These are phyloP conservation scores for Camellia lanceoleosa DNA, from an alignment of 148 eudicot genomes.

Conservation along the genomic window DNA sequence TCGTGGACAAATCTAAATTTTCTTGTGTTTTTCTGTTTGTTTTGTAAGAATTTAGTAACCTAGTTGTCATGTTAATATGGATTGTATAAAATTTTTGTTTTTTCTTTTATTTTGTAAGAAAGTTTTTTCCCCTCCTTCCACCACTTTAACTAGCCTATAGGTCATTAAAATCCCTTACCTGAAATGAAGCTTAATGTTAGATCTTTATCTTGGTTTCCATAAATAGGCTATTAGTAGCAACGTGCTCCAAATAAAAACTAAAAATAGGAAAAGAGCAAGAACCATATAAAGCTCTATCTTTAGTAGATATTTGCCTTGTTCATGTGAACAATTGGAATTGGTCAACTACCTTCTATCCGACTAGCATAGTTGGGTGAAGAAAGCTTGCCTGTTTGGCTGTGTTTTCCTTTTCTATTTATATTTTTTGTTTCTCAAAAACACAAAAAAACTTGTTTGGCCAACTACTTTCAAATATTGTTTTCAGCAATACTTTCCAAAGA, in stretches of 20 bases:
- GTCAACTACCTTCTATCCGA: background rate
- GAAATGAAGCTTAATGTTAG: background rate
- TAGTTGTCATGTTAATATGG: too few relatives aligned
- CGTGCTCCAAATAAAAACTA: background rate
- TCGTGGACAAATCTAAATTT: too few relatives aligned
- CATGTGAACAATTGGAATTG: background rate
- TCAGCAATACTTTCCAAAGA: too few relatives aligned
- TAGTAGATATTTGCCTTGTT: background rate
- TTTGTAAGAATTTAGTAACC: too few relatives aligned
- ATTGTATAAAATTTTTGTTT: too few relatives aligned
- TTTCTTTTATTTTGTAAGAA: too few relatives aligned
- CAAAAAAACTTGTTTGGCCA: too few relatives aligned
- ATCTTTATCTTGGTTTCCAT: background rate
- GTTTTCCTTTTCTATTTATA: background rate
- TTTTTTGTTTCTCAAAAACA: too few relatives aligned
- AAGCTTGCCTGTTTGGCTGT: background rate
- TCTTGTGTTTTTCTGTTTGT: too few relatives aligned
- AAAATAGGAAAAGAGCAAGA: background rate
- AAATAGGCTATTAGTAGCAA: background rate
- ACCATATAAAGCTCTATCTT: background rate
- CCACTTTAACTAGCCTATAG: background rate
- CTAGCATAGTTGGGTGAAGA: background rate
- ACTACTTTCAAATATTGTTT: too few relatives aligned
- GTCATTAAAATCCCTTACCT: background rate
- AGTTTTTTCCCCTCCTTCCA: too few relatives aligned